A percentile compares a stretch with the other conserved stretches of the same genome.
These are phyloP conservation scores for Rosa persica DNA, from an alignment of 306 rosid species.

Conservation along the genomic window DNA sequence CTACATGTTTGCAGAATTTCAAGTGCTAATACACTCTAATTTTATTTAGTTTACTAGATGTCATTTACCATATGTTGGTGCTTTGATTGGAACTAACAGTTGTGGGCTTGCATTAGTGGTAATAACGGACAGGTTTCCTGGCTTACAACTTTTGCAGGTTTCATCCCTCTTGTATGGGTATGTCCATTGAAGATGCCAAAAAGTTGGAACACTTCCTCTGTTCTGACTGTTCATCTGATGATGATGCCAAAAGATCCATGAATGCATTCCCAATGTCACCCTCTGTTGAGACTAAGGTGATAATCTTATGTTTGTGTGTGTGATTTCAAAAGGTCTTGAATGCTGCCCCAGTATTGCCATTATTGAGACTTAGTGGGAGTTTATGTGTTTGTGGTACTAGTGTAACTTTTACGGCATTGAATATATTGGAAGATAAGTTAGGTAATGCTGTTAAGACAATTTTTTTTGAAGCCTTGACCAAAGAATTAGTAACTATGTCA, in stretches of 20 bases:
- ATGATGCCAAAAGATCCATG: constrained; percentile 52
- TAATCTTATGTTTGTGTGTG: background rate
- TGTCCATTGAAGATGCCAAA: constrained; percentile 66
- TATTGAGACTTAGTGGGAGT: background rate
- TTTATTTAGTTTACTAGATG: background rate
- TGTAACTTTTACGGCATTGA: background rate
- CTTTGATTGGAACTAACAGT: background rate
- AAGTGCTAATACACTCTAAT: background rate
- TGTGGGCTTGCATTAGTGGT: background rate
- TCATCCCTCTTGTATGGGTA: constrained; percentile 70
- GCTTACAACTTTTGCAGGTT: constrained; percentile 44
- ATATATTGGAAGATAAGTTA: background rate
- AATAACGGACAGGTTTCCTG: constrained; percentile 12
- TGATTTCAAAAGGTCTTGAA: background rate
- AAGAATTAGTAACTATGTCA: background rate
- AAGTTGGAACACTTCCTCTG: constrained; percentile 59
- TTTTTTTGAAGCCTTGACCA: background rate
- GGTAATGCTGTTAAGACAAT: background rate
- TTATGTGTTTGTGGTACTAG: background rate
- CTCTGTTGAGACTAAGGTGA: constrained; percentile 49
- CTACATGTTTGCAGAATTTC: background rate
- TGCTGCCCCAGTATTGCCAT: background rate
- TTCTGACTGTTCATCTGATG: constrained; percentile 58
- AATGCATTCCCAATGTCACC: constrained; percentile 54
- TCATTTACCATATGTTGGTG: constrained; percentile 3